These are phyloP conservation scores for Phialophora macrospora DNA, from an alignment of 2,329 filamentous ascomycete species.

Conservation along the genomic window DNA sequence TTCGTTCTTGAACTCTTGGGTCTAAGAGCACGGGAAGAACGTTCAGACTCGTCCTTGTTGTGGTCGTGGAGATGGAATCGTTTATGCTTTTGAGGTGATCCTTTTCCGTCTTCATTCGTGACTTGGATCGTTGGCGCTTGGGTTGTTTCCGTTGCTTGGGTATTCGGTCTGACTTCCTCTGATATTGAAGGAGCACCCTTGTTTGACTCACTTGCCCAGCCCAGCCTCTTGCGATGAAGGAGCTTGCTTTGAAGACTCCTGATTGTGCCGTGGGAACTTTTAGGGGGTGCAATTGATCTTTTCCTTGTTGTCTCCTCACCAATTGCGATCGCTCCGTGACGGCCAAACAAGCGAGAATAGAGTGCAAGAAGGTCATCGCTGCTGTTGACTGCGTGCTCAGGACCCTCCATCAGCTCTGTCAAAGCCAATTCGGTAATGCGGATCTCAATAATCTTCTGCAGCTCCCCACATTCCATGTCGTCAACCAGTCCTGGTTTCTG, in stretches of 20 bases:
- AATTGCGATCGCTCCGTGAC: conserved; percentile 52
- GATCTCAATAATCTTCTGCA: conserved; percentile 85
- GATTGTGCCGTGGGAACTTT: conserved; percentile 72
- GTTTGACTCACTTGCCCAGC: conserved; percentile 52
- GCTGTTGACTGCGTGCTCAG: conserved; percentile 83
- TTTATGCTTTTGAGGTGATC: conserved; percentile 41
- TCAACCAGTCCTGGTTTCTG: conserved; percentile 64
- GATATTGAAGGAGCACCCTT: conserved; percentile 34
- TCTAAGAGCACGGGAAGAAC: conserved; percentile 11
- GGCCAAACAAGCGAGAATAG: conserved; percentile 80
- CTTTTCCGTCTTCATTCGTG: conserved; percentile 63
- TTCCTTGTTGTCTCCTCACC: conserved; percentile 46
- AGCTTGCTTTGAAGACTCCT: conserved; percentile 75
- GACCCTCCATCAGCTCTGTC: conserved; percentile 80
- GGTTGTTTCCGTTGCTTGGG: conserved; percentile 37
- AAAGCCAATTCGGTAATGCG: conserved; percentile 93
- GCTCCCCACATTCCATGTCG: conserved; percentile 81
- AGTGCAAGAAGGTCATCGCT: conserved; percentile 82
- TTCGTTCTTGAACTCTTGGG: conserved; percentile 1
- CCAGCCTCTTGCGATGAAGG: conserved; percentile 67
- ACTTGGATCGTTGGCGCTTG: conserved; percentile 75
- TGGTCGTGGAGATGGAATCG: conserved; percentile 43
- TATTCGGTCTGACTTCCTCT: conserved; percentile 35
- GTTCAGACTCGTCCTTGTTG: conserved; percentile 21
- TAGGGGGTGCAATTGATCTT: conserved; percentile 62